Percentiles rank a stretch among this genome's conserved stretches.
These are phyloP conservation scores for Hymenoscyphus salicellus DNA, from an alignment of 2,329 filamentous ascomycete species.

Conservation along the genomic window DNA sequence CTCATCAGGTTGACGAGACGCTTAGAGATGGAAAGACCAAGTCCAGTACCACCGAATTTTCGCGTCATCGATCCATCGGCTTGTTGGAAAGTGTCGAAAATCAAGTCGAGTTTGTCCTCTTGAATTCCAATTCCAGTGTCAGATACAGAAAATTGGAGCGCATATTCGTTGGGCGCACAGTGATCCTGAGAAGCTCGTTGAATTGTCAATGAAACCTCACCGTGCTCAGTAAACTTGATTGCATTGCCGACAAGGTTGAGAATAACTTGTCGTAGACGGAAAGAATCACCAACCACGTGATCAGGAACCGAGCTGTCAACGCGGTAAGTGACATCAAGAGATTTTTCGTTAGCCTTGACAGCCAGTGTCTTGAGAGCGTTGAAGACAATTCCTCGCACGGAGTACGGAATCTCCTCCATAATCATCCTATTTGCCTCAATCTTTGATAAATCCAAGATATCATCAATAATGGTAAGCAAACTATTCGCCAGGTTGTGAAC, in stretches of 20 bases:
- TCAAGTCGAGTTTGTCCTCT: constrained; percentile 89
- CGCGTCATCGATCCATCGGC: constrained; percentile 94
- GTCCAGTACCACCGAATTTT: constrained; percentile 91
- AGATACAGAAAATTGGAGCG: constrained; percentile 91
- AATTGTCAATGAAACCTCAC: constrained; percentile 94
- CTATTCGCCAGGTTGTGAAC: constrained; percentile 96
- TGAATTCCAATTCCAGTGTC: constrained; percentile 98
- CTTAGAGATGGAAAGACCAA: constrained; percentile 93
- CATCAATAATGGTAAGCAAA: constrained; percentile 92
- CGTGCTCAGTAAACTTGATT: constrained; percentile 97
- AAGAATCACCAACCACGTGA: constrained; percentile 93
- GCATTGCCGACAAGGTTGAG: constrained; percentile 96
- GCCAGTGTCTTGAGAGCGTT: constrained; percentile 94
- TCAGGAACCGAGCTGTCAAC: constrained; percentile 92
- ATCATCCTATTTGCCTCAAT: constrained; percentile 97
- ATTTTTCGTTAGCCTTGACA: constrained; percentile 96
- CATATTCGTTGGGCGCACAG: constrained; percentile 73
- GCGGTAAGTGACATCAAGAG: constrained; percentile 86
- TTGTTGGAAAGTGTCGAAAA: constrained; percentile 99
- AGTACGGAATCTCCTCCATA: constrained; percentile 96
- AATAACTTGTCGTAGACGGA: constrained; percentile 93
- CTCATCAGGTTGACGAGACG: constrained; percentile 94
- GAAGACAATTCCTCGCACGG: constrained; percentile 89
- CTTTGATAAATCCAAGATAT: constrained; percentile 71
- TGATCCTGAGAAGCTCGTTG: constrained; percentile 64